A percentile compares a stretch with the other conserved stretches of the same genome.
phyloP scores from a whole-genome alignment of 139 green algal genomes.

The Closterium sp. region DNA sequence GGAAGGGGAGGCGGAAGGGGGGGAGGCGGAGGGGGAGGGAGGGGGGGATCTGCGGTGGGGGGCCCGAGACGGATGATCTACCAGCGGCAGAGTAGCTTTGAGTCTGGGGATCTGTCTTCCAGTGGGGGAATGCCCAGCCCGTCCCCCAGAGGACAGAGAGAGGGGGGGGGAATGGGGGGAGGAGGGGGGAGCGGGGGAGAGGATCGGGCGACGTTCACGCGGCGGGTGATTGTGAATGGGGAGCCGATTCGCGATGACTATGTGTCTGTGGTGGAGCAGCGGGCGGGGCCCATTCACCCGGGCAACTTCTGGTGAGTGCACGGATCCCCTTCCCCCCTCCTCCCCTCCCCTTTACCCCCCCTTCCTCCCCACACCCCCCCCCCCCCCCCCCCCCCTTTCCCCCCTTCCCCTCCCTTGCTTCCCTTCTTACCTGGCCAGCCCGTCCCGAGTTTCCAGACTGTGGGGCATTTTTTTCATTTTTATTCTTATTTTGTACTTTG shows the following conservation, averaged over 20 bases:
- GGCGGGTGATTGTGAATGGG: conserved; percentile 18
- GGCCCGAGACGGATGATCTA: not conserved
- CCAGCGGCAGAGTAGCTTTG: not conserved
- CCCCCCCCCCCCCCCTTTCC: no score
- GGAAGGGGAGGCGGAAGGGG: not conserved
- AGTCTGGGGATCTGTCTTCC: not conserved
- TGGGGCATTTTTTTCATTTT: no score
- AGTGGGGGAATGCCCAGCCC: not conserved
- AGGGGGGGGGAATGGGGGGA: not conserved
- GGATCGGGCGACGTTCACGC: not conserved
- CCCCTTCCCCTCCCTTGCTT: no score
- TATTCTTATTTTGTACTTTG: no score
- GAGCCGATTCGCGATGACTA: conserved; percentile 5
- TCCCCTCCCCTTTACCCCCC: not conserved
- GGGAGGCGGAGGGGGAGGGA: not conserved
- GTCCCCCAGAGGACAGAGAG: not conserved
- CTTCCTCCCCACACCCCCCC: no score
- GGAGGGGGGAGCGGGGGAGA: not conserved
- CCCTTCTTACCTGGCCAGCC: no score
- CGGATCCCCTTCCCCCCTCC: not conserved
- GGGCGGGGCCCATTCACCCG: conserved; percentile 21
- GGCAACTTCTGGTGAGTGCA: conserved; percentile 36
- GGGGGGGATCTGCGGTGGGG: not conserved
- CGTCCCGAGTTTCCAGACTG: no score
- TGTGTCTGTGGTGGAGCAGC: conserved; percentile 11